phyloP scores from a whole-genome alignment of 208 protist genomes.

The Crithidia sp. region DNA sequence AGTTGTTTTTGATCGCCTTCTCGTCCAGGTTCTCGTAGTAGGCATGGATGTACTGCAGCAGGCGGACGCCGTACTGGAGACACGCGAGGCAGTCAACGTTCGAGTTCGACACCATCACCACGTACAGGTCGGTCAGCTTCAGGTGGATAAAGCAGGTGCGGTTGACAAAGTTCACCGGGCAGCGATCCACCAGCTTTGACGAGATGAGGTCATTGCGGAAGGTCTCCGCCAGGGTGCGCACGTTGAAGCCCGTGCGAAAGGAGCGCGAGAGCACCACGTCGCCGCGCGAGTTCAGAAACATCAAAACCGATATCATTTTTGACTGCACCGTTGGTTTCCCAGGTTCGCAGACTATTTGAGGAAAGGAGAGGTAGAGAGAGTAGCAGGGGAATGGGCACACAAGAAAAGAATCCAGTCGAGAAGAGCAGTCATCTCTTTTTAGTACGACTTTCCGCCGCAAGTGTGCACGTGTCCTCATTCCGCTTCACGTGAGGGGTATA shows the following conservation, averaged over 20 bases:
- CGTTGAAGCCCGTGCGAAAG: conserved; percentile 80
- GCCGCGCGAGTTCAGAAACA: conserved; percentile 91
- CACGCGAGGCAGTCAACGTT: conserved; percentile 94
- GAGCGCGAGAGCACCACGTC: conserved; percentile 86
- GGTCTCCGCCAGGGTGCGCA: conserved; percentile 80
- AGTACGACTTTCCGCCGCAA: no score
- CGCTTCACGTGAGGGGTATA: no score
- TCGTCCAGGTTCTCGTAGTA: conserved; percentile 95
- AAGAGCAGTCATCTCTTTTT: no score
- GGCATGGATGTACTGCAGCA: conserved; percentile 88
- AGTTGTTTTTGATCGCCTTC: conserved; percentile 95
- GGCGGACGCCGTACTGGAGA: conserved; percentile 83
- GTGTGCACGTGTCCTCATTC: no score
- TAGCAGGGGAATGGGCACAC: background rate
- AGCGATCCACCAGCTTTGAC: conserved; percentile 66
- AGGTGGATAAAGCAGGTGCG: conserved; percentile 92
- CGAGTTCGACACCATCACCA: conserved; percentile 91
- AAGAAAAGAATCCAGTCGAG: no score
- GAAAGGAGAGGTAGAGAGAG: background rate
- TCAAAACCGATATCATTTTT: conserved; percentile 79
- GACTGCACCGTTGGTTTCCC: background rate
- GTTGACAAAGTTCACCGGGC: conserved; percentile 92
- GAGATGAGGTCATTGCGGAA: conserved; percentile 90
- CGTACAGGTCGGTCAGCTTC: conserved; percentile 89
- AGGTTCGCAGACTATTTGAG: background rate